A percentile compares a stretch with the other conserved stretches of the same genome.
These are phyloP conservation scores for Teratosphaeria viscida DNA, from an alignment of 2,329 filamentous ascomycete species.

Conservation along the genomic window DNA sequence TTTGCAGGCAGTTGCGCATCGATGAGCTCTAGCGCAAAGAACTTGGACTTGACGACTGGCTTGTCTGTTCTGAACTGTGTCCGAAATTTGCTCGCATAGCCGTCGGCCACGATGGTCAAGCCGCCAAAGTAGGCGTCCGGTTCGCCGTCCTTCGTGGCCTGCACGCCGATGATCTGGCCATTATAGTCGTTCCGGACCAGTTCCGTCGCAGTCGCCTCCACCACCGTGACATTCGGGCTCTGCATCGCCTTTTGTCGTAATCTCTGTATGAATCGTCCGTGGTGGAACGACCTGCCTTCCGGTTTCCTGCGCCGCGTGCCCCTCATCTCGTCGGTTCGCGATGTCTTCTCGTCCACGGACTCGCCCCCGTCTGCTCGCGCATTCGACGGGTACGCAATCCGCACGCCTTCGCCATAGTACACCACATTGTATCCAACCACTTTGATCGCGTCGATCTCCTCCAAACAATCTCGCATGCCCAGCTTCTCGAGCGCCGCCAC, in stretches of 20 bases:
- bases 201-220: conserved; percentile 77
- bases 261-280: conserved; percentile 82
- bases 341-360: conserved; percentile 22
- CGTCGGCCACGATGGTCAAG: conserved; percentile 82
- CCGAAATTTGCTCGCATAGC: conserved; percentile 85
- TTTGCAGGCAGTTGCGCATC: conserved; percentile 69
- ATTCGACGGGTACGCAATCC: conserved; percentile 68
- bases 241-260: conserved; percentile 63
- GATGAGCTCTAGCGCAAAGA: conserved; percentile 87
- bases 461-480: conserved; percentile 70
- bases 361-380: conserved; percentile 28
- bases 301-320: conserved; percentile 40
- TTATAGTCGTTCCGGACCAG: conserved; percentile 60
- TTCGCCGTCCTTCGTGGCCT: conserved; percentile 51
- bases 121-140: conserved; percentile 74
- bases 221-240: conserved; percentile 74
- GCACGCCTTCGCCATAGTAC: conserved; percentile 62
- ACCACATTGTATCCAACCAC: conserved; percentile 82
- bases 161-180: conserved; percentile 70
- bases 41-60: conserved; percentile 70
- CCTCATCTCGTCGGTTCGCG: conserved; percentile 19
- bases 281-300: conserved; percentile 78
- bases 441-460: conserved; percentile 75
- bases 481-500: conserved; percentile 68
- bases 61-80: conserved; percentile 60